Evolutionary conservation across 169 alveolate species (phyloP), one percentile per base, ranked within the genome.

Genomic region (Plasmodium relictum): DNA sequence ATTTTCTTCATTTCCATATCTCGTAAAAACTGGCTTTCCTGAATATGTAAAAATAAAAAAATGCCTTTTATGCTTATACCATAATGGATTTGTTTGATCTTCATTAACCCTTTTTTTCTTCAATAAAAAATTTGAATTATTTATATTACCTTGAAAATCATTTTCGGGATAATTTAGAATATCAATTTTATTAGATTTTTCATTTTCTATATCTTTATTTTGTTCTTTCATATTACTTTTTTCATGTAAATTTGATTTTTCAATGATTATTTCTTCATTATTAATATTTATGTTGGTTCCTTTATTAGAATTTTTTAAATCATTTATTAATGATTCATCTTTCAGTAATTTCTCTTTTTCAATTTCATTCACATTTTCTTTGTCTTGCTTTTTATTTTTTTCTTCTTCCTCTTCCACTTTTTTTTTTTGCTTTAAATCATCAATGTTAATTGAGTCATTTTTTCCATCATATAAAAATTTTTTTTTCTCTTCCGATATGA

Each of bases 21-120:
- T 92, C 54, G 96, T 92, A 88, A 91, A 94, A 22, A 95, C 97
- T 16, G 96, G 96, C 72, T 94, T 95, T 45, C 96, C 96, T 4
- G 96, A 94, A 65, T 88, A 95, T 37, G 96, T 93, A 93, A 95
- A 94, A 73, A 95, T 94, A 69, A 95, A 94, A 56, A 89, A 93
- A 91, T 95, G 96, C n/a, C 95, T 85, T 59, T 93, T 94, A 73
- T 93, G 95, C n/a, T 73, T 68, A 50, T 88, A 91, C 94, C 95
- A 93, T 56, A 74, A 52, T 18, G 93, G 87, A 54, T 26, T 88
- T 48, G 91, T 70, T 73, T 89, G 93, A 63, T 92, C 95, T 83
- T 88, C 93, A 54, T 88, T 59, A 9, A 73, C 18, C 26, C 62
- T 68, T 58, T 88, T 88, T 59, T 72, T 88, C 26, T 68, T 69